phyloP scores from a whole-genome alignment of 169 alveolate species.

The Cryptosporidium baileyi region DNA sequence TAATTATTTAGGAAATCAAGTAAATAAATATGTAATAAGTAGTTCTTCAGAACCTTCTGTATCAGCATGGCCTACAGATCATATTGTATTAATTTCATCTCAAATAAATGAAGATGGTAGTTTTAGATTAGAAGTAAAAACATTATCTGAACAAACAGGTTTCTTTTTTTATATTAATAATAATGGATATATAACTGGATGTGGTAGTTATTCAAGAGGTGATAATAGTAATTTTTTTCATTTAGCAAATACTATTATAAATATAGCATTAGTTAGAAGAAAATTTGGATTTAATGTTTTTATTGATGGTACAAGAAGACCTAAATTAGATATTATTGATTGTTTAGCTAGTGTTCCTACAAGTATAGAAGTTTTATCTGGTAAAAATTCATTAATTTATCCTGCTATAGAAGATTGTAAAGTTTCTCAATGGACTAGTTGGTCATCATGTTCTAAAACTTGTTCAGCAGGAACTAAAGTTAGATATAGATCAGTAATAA shows the following conservation, averaged over 20 bases:
- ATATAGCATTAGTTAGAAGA: conserved; percentile 24
- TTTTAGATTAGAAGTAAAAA: conserved; percentile 25
- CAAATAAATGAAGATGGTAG: conserved; percentile 1
- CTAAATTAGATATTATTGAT: conserved; percentile 23
- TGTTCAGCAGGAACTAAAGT: conserved; percentile 50
- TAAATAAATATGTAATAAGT: background rate
- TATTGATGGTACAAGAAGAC: conserved; percentile 56
- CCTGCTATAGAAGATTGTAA: conserved; percentile 74
- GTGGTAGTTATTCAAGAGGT: conserved; percentile 22
- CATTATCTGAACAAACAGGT: conserved; percentile 23
- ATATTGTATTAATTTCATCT: conserved; percentile 27
- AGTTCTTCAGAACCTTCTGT: conserved; percentile 11
- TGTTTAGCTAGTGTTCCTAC: conserved; percentile 18
- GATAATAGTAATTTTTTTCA: conserved; percentile 16
- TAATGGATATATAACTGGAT: background rate
- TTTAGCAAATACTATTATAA: background rate
- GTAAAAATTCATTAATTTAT: background rate
- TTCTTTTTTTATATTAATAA: background rate
- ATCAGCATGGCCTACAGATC: conserved; percentile 47
- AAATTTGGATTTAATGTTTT: conserved; percentile 58
- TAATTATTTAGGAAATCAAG: conserved; percentile 12
- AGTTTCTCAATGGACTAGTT: conserved; percentile 75
- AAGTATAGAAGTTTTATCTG: background rate
- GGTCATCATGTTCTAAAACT: conserved; percentile 73
- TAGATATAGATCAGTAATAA: conserved; percentile 44